These are phyloP conservation scores for Solanum gandarillasii DNA, from an alignment of 257 asterid species.

Conservation along the genomic window DNA sequence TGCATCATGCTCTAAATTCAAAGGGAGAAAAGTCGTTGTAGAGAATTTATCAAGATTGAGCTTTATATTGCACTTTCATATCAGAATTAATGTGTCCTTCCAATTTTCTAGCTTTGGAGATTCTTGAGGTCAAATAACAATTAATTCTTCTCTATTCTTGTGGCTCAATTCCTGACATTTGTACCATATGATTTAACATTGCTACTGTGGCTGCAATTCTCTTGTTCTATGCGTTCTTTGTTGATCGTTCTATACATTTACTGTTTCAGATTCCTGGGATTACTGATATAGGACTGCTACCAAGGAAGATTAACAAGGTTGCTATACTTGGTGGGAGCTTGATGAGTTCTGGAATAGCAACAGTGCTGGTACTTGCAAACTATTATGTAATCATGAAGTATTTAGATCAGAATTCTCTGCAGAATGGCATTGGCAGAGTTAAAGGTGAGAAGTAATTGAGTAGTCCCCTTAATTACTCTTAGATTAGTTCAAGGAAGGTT, in stretches of 20 bases:
- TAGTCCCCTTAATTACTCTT: not conserved
- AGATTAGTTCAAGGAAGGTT: not conserved
- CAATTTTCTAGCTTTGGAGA: not conserved
- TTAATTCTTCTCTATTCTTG: not conserved
- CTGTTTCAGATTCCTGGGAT: slow-evolving; percentile 78
- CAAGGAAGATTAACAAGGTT: slow-evolving; percentile 72
- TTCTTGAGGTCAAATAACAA: not conserved
- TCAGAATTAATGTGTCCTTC: not conserved
- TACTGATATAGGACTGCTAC: slow-evolving; percentile 67
- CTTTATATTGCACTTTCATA: not conserved
- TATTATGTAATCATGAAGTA: slow-evolving; percentile 75
- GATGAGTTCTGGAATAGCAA: slow-evolving; percentile 97
- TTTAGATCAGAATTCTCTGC: slow-evolving; percentile 80
- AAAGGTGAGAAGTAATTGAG: slow-evolving; percentile 37
- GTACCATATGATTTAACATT: not conserved
- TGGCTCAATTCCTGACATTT: not conserved
- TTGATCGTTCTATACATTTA: not conserved
- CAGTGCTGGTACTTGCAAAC: slow-evolving; percentile 63
- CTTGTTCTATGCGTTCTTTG: not conserved
- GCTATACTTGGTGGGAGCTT: slow-evolving; percentile 93
- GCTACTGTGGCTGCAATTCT: not conserved
- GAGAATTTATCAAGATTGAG: not conserved
- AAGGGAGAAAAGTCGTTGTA: not conserved
- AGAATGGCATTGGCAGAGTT: slow-evolving; percentile 68
- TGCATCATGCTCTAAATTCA: not conserved